Evolutionary conservation across 352 stramenopile genomes (phyloP), one percentile per base, ranked within the genome.

Genomic region (Thraustochytrium sp.): DNA sequence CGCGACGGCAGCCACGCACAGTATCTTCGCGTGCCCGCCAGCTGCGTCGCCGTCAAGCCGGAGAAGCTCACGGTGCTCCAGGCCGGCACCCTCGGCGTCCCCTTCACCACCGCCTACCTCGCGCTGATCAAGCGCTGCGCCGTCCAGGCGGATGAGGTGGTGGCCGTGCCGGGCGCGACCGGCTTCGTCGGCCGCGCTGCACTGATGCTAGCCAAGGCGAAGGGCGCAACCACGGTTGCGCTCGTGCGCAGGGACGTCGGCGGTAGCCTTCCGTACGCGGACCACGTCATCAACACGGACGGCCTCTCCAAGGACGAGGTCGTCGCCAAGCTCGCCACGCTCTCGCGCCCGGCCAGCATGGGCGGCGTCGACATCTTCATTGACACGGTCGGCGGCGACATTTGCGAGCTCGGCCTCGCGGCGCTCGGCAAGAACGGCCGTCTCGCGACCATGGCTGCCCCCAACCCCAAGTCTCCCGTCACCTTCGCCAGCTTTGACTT

Each of bases 1-100:
- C 16, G 62, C n/a, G 37, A 75, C 62, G 62, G 62, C 11, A 37
- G 36, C 23, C 62, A 75, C 62, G 62, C 62, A 34, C 62, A 75
- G 40, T 75, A 38, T 34, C 62, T 75, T 34, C 16, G 34, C 16
- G 3, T 75, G 16, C 62, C 62, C 44, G 62, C n/a, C 0, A 8
- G 11, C 23, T 18, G 13, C 13, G 37, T 75, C 8, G 62, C 62
- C 11, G 16, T 51, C 62, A 75, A 75, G 62, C 62, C 62, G 16
- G 62, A 54, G 11, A 29, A 18, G 23, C 38, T 75, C 3, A 40
- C 62, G 0, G 11, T 18, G 11, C 3, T 36, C 9, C 23, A 75
- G 31, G 62, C 62, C 29, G 62, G 62, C 18, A 75, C 62, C 23
- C 37, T 75, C 16, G 62, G 62, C 38, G 62, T 75, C 4, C 62